Percentiles rank a stretch among this genome's conserved stretches.
Conservation (phyloP, 2,329 filamentous ascomycete species). For the Fusarium luffae region DNA sequence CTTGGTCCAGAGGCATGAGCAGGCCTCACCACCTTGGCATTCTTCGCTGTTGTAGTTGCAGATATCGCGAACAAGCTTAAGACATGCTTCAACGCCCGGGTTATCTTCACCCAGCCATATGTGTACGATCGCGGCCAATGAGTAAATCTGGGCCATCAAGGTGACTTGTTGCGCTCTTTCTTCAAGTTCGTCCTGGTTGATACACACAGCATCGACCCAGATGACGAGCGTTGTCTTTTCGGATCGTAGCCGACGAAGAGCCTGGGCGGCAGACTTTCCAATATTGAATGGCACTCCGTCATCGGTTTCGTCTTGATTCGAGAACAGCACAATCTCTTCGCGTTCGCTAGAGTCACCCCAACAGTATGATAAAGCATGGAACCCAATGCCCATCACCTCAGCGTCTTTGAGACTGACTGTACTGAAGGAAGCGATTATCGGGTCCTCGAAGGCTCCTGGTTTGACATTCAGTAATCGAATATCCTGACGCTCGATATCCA, state of each 20-base stretch:
- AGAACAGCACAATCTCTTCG: not conserved
- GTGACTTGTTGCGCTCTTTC: conserved; percentile 36
- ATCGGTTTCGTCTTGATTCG: rapidly evolving
- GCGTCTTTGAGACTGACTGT: not conserved
- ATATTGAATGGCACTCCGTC: conserved; percentile 1
- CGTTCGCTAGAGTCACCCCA: conserved; percentile 27
- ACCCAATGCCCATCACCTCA: not conserved
- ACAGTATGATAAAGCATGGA: conserved; percentile 30
- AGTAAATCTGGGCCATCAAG: conserved; percentile 35
- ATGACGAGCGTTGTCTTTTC: not conserved
- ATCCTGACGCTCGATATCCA: not conserved
- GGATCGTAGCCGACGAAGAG: conserved; percentile 1
- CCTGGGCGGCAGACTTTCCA: conserved; percentile 18
- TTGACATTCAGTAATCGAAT: conserved; percentile 24
- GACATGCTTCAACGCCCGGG: not conserved
- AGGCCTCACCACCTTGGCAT: conserved; percentile 7
- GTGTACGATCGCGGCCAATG: not conserved
- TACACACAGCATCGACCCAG: conserved; percentile 41
- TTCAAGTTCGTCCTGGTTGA: conserved; percentile 35
- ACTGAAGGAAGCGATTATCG: conserved; percentile 11
- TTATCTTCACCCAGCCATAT: conserved; percentile 35
- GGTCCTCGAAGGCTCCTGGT: conserved; percentile 19
- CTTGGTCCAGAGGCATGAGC: conserved; percentile 11
- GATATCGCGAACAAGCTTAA: conserved; percentile 23
- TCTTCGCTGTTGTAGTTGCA: conserved; percentile 18